Conservation (phyloP, 2,329 filamentous ascomycete species). For the Paecilomyces niveus region DNA sequence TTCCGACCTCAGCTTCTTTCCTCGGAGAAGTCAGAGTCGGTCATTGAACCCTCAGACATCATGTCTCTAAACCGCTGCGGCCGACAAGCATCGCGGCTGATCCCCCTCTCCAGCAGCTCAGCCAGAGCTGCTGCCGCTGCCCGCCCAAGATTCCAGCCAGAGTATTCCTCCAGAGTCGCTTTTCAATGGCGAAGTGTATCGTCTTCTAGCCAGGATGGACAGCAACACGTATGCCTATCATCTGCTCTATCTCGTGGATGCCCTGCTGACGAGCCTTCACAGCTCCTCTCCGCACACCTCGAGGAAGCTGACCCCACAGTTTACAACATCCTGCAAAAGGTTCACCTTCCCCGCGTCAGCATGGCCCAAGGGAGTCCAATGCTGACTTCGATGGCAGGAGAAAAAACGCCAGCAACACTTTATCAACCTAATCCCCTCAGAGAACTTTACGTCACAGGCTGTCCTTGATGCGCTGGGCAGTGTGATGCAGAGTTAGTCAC, state of each 20-base stretch:
- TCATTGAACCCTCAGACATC: constrained; percentile 4
- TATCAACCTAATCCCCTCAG: constrained; percentile 92
- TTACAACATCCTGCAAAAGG: constrained; percentile 85
- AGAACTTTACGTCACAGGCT: constrained; percentile 92
- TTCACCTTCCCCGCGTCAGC: constrained; percentile 28
- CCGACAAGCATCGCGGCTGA: constrained; percentile 23
- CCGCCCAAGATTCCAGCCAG: constrained; percentile 14
- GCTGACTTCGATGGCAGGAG: constrained; percentile 53
- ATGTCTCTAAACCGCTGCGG: constrained; percentile 33
- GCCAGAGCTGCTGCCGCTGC: constrained; percentile 14
- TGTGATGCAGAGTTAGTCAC: constrained; percentile 78
- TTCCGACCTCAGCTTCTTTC: constrained; percentile 1
- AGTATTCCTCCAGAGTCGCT: constrained; percentile 13
- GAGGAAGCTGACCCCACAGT: constrained; percentile 80
- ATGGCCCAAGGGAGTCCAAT: neutral
- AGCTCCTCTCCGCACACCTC: constrained; percentile 75
- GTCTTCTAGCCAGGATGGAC: constrained; percentile 31
- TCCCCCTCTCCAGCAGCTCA: constrained; percentile 25
- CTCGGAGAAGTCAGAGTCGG: neutral
- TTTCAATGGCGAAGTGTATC: constrained; percentile 32
- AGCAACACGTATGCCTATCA: constrained; percentile 30
- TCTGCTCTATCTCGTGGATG: neutral
- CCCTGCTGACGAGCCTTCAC: constrained; percentile 6
- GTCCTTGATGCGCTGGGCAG: constrained; percentile 87
- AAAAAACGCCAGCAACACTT: constrained; percentile 96